phyloP scores from a whole-genome alignment of 768 basidiomycete genomes.

The Mycena floridula region DNA sequence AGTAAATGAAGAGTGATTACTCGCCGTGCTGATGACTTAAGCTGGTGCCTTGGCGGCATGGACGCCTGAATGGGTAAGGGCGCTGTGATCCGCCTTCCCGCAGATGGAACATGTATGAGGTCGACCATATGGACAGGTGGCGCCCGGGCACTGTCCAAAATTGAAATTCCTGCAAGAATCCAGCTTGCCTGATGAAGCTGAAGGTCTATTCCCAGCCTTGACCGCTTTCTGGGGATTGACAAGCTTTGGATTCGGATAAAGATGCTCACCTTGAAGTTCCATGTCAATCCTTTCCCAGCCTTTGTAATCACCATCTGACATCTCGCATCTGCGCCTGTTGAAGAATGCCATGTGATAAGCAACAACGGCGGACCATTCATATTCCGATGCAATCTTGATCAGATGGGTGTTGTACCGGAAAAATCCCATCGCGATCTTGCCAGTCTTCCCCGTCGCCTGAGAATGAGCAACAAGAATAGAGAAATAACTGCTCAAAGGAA shows the following conservation, averaged over 20 bases:
- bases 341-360: conserved; percentile 3
- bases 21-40: neutral
- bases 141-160: no score
- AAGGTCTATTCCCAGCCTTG: no score
- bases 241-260: no score
- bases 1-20: neutral
- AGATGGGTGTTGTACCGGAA: conserved; percentile 1
- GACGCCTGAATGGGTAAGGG: neutral
- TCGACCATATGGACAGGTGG: no score
- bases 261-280: no score
- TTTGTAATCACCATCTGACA: neutral
- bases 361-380: no score
- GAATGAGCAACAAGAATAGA: neutral
- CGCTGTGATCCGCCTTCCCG: conserved; percentile 1
- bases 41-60: neutral
- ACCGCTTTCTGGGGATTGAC: no score
- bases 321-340: neutral
- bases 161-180: no score
- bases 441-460: neutral
- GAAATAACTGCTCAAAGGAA: conserved; percentile 1
- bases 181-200: no score
- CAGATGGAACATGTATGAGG: neutral
- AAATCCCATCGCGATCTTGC: neutral
- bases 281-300: neutral
- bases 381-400: neutral